Percentiles rank a stretch among this genome's conserved stretches.
phyloP scores from a whole-genome alignment of 176 grass and related monocot species.

The Coix lacrymajobi region DNA sequence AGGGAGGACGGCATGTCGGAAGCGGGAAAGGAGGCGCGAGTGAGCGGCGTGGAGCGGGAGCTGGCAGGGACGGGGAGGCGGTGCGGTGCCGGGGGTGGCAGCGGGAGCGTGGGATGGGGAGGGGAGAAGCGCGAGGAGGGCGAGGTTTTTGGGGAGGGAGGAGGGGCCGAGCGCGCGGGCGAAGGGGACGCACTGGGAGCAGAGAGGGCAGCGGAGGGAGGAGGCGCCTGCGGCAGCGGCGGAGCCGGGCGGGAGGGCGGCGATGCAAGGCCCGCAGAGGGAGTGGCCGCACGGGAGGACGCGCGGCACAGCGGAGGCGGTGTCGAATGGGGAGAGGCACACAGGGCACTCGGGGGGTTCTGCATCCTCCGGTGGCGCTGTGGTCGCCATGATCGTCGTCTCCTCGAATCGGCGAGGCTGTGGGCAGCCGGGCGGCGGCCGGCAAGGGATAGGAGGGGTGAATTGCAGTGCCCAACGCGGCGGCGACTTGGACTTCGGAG shows the following conservation, averaged over 20 bases:
- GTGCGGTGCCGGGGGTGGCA: not conserved
- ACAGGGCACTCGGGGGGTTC: slow-evolving; percentile 81
- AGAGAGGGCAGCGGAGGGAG: slow-evolving; percentile 79
- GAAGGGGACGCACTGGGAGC: slow-evolving; percentile 77
- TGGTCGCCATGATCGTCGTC: slow-evolving; percentile 21
- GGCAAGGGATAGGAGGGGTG: not conserved
- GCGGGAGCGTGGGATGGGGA: not conserved
- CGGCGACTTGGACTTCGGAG: not conserved
- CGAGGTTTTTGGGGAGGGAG: slow-evolving; percentile 77
- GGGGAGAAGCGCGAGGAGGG: slow-evolving; percentile 57
- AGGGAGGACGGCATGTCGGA: slow-evolving; percentile 29
- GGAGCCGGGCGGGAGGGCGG: slow-evolving; percentile 59
- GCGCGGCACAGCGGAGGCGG: slow-evolving; percentile 39
- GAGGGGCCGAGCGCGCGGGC: slow-evolving; percentile 51
- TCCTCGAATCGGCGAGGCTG: not conserved
- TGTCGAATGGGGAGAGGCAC: slow-evolving; percentile 70
- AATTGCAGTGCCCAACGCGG: not conserved
- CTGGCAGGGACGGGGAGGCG: not conserved
- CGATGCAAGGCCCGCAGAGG: slow-evolving; percentile 59
- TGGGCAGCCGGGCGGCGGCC: not conserved
- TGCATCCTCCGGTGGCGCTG: not conserved
- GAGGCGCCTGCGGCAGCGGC: slow-evolving; percentile 16
- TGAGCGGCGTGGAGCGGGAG: slow-evolving; percentile 32
- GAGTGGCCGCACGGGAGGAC: slow-evolving; percentile 90
- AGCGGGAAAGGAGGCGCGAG: slow-evolving; percentile 32